Base-by-base conservation (phyloP, 306 rosid species). In the Fagus crenata region DNA sequence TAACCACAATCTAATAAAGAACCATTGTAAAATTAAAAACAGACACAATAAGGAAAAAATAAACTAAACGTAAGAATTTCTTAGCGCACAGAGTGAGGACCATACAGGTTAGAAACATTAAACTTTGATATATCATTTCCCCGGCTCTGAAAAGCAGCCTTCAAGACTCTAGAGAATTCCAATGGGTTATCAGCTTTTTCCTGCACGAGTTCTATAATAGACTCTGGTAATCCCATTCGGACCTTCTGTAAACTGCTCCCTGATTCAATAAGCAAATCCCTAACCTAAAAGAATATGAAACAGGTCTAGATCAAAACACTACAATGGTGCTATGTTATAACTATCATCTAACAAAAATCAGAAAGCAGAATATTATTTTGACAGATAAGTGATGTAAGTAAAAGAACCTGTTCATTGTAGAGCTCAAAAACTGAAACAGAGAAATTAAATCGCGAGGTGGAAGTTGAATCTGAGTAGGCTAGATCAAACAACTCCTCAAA, bases 401-500 rank as follows among this genome's bases (percentile, higher is more conserved):
- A 77, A 74, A 37, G 56, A 67, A 95, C 98, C 98, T 95, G 93
- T 83, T 95, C 98, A 77, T 92, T 92, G 79, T 95, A 92, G 69
- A 92, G 92, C 84, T 95, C 97, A 43, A 85, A 93, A 82, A 85
- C 83, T 67, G 95, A 90, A 79, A 89, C 88, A 53, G 87, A 89
- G 86, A 90, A 95, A 49, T 90, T 88, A 75, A 85, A 92, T 83
- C 68, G 91, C 73, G 96, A 95, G 74, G 92, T 88, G 72, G 91
- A 89, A 81, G 93, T 90, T 81, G 96, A 82, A 84, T 95, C 97
- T 58, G 89, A 84, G 77, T 95, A 90, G 81, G 97, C 84, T 80
- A 95, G 78, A 92, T 95, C 97, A 86, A 90, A 95, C 75, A 95
- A 75, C 79, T 95, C 98, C 87, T 95, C 98, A 73, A 90, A 92